These are phyloP conservation scores for Dillenia suffruticosa DNA, from an alignment of 164 flowering plant genomes.

Conservation along the genomic window DNA sequence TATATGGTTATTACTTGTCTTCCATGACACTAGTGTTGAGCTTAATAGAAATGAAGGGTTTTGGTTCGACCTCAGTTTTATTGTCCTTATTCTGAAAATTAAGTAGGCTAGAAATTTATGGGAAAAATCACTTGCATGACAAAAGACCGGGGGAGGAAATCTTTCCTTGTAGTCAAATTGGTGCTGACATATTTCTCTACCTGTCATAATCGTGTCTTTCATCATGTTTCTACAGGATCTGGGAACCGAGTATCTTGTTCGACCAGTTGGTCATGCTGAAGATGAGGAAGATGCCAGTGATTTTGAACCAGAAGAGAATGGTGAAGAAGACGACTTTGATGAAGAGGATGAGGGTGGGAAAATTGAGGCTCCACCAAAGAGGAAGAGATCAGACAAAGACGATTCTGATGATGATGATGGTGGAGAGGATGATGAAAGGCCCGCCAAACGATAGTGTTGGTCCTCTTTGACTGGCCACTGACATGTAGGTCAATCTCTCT, in stretches of 20 bases:
- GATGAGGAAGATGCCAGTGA: constrained; percentile 87
- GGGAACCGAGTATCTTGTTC: constrained; percentile 69
- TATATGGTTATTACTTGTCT: too few species aligned
- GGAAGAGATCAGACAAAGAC: constrained; percentile 51
- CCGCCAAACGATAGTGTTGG: constrained; percentile 62
- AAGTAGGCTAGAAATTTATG: too few species aligned
- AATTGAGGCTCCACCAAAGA: constrained; percentile 48
- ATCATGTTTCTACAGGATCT: constrained; percentile 31
- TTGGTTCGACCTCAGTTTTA: too few species aligned
- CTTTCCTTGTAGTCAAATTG: too few species aligned
- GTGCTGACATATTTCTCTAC: too few species aligned
- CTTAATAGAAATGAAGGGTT: too few species aligned
- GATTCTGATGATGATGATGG: constrained; percentile 54
- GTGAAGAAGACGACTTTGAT: constrained; percentile 57
- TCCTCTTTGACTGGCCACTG: constrained; percentile 25
- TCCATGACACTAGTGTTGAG: too few species aligned
- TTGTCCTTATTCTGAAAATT: too few species aligned
- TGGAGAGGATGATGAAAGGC: constrained; percentile 77
- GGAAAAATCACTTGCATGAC: too few species aligned
- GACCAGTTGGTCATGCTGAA: constrained; percentile 63
- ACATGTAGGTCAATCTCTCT: constrained; percentile 28
- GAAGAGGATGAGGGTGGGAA: constrained; percentile 41
- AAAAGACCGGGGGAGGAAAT: too few species aligned
- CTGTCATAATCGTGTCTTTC: background rate
- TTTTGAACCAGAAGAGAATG: constrained; percentile 77